Base-by-base conservation (phyloP, 148 eudicot species). In the Rhododendron kiyosumense region DNA sequence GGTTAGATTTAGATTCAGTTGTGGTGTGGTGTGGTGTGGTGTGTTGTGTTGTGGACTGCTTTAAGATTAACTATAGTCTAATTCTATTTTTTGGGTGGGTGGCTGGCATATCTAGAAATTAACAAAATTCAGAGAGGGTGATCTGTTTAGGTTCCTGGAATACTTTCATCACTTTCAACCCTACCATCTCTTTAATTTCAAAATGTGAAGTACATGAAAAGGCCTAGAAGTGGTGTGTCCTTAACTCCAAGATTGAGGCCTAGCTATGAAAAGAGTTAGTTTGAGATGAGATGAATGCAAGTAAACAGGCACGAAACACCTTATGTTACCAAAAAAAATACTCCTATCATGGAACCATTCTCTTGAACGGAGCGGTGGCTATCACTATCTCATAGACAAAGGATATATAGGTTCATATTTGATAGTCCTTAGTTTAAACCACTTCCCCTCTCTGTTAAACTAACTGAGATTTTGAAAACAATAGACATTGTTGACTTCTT, bases 311-410 rank as follows among this genome's bases (percentile, higher is more conserved):
- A 24, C 28, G 12, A 8, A 22, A 24, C 28, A 63, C 26, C 28
- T 9, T 24, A 24, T 61, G 26, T 61, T 61, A 7, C 69, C 3
- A 7, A 63, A 24, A 24, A 9, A 63, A 13, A 13, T 2, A 51
- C 15, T 48, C 2, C 43, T 41, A 5, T 59, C 65, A 59, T 20
- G 28, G 67, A 82, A 73, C 83, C 87, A 41, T 80, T 87, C 69
- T 61, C 81, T 89, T 78, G 86, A 83, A 84, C 85, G 87, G 74
- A 87, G n/a, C n/a, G 74, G 54, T 81, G 90, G 84, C 81, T 77
- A 79, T 87, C 88, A 84, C 76, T 87, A 84, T 77, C 87, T 81
- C 83, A 77, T 45, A 26, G 43, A 20, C 32, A 81, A 48, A 86
- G n/a, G 61, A 51, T 51, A 26, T 63, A 49, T 51, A 26, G 82